Percentiles rank a stretch among this genome's conserved stretches.
Evolutionary conservation across 2,329 filamentous ascomycete genomes (phyloP).

Genomic region (Phoma herbarum): DNA sequence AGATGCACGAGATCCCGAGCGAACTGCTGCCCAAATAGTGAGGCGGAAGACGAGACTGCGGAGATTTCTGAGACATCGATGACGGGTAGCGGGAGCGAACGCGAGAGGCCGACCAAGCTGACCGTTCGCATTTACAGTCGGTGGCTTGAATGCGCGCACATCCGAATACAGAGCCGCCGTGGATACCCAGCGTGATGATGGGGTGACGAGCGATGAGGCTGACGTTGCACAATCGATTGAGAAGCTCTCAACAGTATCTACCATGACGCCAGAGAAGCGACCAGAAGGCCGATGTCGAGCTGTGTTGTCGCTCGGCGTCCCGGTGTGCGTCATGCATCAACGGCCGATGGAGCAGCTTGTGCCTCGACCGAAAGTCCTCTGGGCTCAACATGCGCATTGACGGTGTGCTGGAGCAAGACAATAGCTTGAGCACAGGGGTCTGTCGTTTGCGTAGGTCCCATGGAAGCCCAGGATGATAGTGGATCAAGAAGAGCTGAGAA

Average conservation of each 20-base stretch:
- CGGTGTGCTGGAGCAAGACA: background rate
- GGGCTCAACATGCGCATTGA: background rate
- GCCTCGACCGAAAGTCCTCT: background rate
- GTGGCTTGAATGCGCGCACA: conserved; percentile 29
- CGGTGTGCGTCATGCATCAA: background rate
- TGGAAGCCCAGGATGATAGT: background rate
- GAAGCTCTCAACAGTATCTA: conserved; percentile 4
- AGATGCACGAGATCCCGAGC: conserved; percentile 10
- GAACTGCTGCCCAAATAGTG: conserved; percentile 53
- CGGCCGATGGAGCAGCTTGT: background rate
- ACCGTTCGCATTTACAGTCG: conserved; percentile 42
- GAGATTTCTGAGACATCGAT: conserved; percentile 10
- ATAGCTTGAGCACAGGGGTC: background rate
- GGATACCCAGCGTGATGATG: conserved; percentile 7
- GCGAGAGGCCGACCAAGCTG: conserved; percentile 29
- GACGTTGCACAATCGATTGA: conserved; percentile 32
- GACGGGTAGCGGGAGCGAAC: conserved; percentile 18
- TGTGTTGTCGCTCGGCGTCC: background rate
- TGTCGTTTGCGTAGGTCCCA: background rate
- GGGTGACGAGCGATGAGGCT: conserved; percentile 3
- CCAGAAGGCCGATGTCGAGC: background rate
- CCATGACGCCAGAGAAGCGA: conserved; percentile 16
- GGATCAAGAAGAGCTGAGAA: no score
- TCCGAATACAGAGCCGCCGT: conserved; percentile 8
- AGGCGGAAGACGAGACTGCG: conserved; percentile 40